A percentile compares a stretch with the other conserved stretches of the same genome.
These are phyloP conservation scores for Arthrobotrys musiformis DNA, from an alignment of 2,329 filamentous ascomycete genomes.

Conservation along the genomic window DNA sequence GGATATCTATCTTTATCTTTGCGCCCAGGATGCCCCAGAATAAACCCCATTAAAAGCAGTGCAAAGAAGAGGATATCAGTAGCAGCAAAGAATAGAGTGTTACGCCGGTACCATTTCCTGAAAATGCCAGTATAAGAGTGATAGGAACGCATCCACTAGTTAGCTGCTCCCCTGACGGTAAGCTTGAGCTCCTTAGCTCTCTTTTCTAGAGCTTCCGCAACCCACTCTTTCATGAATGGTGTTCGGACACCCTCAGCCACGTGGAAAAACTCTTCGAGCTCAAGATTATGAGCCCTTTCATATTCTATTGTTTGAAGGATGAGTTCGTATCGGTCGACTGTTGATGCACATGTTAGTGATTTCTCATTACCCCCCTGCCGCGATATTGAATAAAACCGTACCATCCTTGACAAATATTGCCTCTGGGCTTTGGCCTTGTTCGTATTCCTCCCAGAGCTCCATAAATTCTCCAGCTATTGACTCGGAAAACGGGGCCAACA, in stretches of 20 bases:
- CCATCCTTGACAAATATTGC: conserved; percentile 88
- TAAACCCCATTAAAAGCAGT: conserved; percentile 36
- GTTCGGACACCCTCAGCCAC: conserved; percentile 79
- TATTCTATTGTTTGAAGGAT: conserved; percentile 97
- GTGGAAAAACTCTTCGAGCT: conserved; percentile 86
- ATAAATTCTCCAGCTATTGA: conserved; percentile 78
- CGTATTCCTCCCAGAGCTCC: conserved; percentile 92
- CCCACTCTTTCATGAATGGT: conserved; percentile 83
- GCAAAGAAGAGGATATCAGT: conserved; percentile 45
- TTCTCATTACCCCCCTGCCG: background rate
- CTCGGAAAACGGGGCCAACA: conserved; percentile 80
- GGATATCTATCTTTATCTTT: conserved; percentile 51
- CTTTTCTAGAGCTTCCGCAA: conserved; percentile 78
- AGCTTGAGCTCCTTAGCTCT: conserved; percentile 65
- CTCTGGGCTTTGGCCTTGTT: conserved; percentile 84
- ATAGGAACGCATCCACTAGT: conserved; percentile 34
- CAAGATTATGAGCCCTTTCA: conserved; percentile 77
- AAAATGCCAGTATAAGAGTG: conserved; percentile 18
- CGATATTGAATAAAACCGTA: background rate
- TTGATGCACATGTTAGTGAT: background rate
- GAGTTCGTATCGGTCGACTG: conserved; percentile 93
- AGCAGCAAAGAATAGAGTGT: conserved; percentile 30
- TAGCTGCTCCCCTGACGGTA: conserved; percentile 14
- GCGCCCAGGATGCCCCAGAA: conserved; percentile 45
- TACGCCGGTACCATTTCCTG: conserved; percentile 19